phyloP scores from a whole-genome alignment of 768 basidiomycete genomes.

The Boletellus emodensis region DNA sequence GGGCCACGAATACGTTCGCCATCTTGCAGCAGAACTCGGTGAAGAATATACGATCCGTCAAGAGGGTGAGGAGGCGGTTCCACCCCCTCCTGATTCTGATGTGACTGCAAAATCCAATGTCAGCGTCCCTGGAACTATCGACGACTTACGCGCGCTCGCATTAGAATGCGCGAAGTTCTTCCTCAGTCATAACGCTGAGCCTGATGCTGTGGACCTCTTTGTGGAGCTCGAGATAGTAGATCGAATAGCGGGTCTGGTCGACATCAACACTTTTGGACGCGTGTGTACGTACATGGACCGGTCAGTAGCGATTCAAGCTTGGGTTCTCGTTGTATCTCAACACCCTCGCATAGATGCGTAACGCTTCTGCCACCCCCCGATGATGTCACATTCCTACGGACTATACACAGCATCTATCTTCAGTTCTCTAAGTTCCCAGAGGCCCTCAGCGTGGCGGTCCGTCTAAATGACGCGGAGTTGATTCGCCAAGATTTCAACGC shows the following conservation, averaged over 20 bases:
- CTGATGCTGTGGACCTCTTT: conserved; percentile 93
- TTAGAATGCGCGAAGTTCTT: conserved; percentile 87
- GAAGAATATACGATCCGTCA: conserved; percentile 83
- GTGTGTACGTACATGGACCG: conserved; percentile 97
- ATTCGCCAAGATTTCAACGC: conserved; percentile 86
- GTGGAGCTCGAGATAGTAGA: conserved; percentile 91
- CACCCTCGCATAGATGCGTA: conserved; percentile 56
- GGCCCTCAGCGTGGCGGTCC: conserved; percentile 81
- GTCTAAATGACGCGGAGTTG: conserved; percentile 74
- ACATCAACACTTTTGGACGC: conserved; percentile 80
- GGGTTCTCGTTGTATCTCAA: conserved; percentile 1
- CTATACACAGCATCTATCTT: conserved; percentile 86
- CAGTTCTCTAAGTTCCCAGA: conserved; percentile 87
- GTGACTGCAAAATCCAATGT: conserved; percentile 32
- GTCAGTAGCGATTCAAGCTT: conserved; percentile 38
- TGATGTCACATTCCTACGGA: conserved; percentile 82
- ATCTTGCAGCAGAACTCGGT: conserved; percentile 93
- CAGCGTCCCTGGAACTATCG: conserved; percentile 49
- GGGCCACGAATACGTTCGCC: conserved; percentile 99
- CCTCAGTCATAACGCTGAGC: conserved; percentile 92
- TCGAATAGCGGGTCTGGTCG: conserved; percentile 72
- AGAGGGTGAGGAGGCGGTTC: conserved; percentile 41
- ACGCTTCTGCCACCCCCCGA: conserved; percentile 90
- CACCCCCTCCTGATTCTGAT: conserved; percentile 24
- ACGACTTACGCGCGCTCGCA: conserved; percentile 73